Conservation (phyloP, 768 basidiomycete genomes). For the Boletus tomentosulus region DNA sequence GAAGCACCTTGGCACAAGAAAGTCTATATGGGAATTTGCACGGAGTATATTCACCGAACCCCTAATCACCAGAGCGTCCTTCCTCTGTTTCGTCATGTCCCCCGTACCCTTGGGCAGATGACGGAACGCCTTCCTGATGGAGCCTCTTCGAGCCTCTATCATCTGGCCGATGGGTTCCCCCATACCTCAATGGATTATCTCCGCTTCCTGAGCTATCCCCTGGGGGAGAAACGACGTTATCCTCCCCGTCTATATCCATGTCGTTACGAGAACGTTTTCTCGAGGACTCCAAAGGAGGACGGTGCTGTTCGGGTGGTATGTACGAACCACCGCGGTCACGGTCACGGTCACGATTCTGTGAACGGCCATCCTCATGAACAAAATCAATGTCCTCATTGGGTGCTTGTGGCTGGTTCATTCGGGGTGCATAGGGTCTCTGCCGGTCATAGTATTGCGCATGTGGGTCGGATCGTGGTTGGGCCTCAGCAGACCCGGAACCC, state of each 20-base stretch:
- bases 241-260: conserved; percentile 58
- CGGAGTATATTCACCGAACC: conserved; percentile 21
- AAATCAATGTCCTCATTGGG: conserved; percentile 48
- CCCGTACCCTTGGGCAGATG: conserved; percentile 23
- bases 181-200: conserved; percentile 32
- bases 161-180: conserved; percentile 37
- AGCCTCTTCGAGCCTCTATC: conserved; percentile 59
- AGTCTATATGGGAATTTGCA: conserved; percentile 27
- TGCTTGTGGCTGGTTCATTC: conserved; percentile 38
- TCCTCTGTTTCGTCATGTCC: conserved; percentile 32
- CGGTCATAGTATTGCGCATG: conserved; percentile 47
- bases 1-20: conserved; percentile 32
- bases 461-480: conserved; percentile 46
- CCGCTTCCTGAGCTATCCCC: conserved; percentile 27
- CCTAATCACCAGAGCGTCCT: conserved; percentile 31
- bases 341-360: conserved; percentile 36
- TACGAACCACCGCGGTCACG: conserved; percentile 37
- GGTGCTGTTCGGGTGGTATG: conserved; percentile 35
- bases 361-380: conserved; percentile 51
- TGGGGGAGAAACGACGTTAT: conserved; percentile 39
- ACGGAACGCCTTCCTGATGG: conserved; percentile 41
- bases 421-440: conserved; percentile 48
- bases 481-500: conserved; percentile 48
- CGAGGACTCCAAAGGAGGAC: conserved; percentile 39
- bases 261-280: conserved; percentile 60